Base-by-base conservation (phyloP, 495 filamentous ascomycete genomes). In the Letharia lupina region DNA sequence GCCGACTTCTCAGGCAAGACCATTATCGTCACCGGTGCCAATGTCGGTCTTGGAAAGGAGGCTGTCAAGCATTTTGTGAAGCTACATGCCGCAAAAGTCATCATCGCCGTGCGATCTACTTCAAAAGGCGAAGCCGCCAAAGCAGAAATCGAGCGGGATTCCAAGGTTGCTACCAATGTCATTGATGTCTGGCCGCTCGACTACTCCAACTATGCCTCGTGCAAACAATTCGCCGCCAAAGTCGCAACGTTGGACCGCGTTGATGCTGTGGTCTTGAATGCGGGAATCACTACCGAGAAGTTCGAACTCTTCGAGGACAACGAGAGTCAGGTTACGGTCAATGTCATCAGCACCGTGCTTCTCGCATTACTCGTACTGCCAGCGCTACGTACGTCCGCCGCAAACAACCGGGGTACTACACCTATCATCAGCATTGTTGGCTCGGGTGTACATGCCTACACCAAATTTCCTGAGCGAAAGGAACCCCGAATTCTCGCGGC, bases 1-100 rank as follows among this genome's bases (percentile, higher is more conserved):
- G 12, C 56, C 13, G 45, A 58, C 20, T 72, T 73, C 60, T 28
- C 64, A 15, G 54, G 61, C 44, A 69, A 83, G 64, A 84, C 79
- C 3, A 73, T 82, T 56, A 77, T 86, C 47, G 75, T 85, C 12
- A 81, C 83, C 0, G 83, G 83, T 13, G 72, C 79, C 33, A 86
- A 84, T 65, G 70, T 68, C 16, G 82, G 83, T 18, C 69, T 83
- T 2, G 81, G 81, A 1, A 69, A 75, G 9, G 81, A 84, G 67
- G 74, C 80, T 9, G 75, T 76, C 33, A 72, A 73, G 8, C 79
- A 81, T 64, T 69, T 81, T 45, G 67, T 74, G 8, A 71, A 72
- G 3, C 75, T 80, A 2, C 69, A 72, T 0, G 80, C 76, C 1
- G 62, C 64, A 6, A 74, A 73, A 13, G 70, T 83, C 4, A 80